Percentiles rank a stretch among this genome's conserved stretches.
Conservation (phyloP, 2,329 filamentous ascomycete genomes). For the Zopfia rhizophila region DNA sequence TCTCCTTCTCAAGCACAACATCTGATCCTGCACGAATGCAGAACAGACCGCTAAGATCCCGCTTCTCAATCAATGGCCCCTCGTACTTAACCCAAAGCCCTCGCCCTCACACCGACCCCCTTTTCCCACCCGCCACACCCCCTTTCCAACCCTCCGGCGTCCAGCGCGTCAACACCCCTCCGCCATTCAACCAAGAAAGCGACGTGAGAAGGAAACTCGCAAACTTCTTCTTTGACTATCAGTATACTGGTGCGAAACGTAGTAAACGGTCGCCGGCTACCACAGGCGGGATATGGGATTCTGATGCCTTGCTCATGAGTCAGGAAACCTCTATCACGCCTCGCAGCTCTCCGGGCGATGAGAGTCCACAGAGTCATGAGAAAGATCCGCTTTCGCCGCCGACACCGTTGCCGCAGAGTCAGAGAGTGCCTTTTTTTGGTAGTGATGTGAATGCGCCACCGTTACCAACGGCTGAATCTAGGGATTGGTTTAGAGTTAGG, state of each 20-base stretch:
- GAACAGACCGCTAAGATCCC: too few species aligned
- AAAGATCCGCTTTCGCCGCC: not conserved
- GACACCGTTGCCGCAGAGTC: not conserved
- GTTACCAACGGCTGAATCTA: too few species aligned
- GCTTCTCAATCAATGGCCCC: too few species aligned
- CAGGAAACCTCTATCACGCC: conserved; percentile 28
- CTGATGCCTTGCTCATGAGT: conserved; percentile 49
- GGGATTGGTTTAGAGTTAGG: conserved; percentile 19
- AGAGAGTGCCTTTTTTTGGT: too few species aligned
- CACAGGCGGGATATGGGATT: conserved; percentile 45
- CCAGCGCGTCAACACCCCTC: conserved; percentile 39
- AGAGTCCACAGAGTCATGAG: conserved; percentile 32
- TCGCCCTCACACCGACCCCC: not conserved
- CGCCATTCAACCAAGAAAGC: conserved; percentile 30
- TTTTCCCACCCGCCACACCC: conserved; percentile 24
- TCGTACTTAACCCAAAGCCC: conserved; percentile 7
- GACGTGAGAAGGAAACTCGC: conserved; percentile 42
- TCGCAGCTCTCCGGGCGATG: conserved; percentile 27
- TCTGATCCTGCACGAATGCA: too few species aligned
- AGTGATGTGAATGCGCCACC: too few species aligned
- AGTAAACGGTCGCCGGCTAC: conserved; percentile 19
- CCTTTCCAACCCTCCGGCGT: conserved; percentile 40
- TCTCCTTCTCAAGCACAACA: conserved; percentile 15
- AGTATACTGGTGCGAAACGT: conserved; percentile 8
- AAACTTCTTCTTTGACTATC: conserved; percentile 47